Evolutionary conservation across 2,329 filamentous ascomycete genomes (phyloP).

Genomic region (Leptographium radiaticola): DNA sequence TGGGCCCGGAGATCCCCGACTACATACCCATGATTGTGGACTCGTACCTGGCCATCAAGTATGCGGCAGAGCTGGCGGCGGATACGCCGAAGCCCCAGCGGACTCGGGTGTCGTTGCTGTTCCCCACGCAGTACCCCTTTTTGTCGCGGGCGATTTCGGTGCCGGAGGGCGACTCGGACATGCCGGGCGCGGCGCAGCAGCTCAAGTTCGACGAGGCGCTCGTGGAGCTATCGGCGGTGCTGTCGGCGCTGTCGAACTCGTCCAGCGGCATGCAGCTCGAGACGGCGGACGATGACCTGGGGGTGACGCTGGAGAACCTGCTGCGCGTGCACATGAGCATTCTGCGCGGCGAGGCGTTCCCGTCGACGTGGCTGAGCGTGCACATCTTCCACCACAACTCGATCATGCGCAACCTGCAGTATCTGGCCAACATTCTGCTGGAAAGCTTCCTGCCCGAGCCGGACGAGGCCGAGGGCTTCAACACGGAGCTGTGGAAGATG

Average conservation of each 20-base stretch:
- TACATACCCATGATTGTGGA: slow-evolving; percentile 86
- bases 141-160: slow-evolving; percentile 52
- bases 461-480: slow-evolving; percentile 83
- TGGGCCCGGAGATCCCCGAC: slow-evolving; percentile 70
- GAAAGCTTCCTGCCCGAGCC: slow-evolving; percentile 76
- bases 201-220: slow-evolving; percentile 66
- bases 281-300: slow-evolving; percentile 59
- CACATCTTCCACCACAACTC: slow-evolving; percentile 90
- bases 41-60: slow-evolving; percentile 69
- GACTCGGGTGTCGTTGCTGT: slow-evolving; percentile 69
- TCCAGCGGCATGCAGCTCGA: slow-evolving; percentile 65
- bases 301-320: slow-evolving; percentile 61
- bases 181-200: neutral
- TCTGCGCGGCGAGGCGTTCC: slow-evolving; percentile 79
- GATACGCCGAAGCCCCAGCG: slow-evolving; percentile 28
- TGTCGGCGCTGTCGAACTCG: slow-evolving; percentile 69
- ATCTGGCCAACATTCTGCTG: slow-evolving; percentile 66
- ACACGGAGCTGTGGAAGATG: slow-evolving; percentile 84
- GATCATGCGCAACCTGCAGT: slow-evolving; percentile 73
- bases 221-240: slow-evolving; percentile 75
- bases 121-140: slow-evolving; percentile 84
- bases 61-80: slow-evolving; percentile 23
- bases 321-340: slow-evolving; percentile 83
- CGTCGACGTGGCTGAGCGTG: slow-evolving; percentile 78
- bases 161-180: slow-evolving; percentile 17